phyloP scores from a whole-genome alignment of 2,329 filamentous ascomycete genomes.

The Fusarium dimerum region DNA sequence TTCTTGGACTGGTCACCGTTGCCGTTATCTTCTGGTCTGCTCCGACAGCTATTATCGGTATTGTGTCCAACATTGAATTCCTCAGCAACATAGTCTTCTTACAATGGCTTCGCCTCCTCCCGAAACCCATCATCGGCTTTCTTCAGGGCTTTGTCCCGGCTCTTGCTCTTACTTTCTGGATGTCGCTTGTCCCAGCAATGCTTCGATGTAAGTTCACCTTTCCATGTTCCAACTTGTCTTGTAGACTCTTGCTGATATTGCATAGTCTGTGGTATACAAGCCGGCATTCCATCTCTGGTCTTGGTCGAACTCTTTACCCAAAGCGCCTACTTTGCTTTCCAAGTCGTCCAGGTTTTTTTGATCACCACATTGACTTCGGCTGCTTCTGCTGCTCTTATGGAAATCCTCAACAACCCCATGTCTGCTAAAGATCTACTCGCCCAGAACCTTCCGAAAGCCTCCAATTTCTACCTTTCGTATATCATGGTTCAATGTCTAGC shows the following conservation, averaged over 20 bases:
- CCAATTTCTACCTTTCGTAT: slow-evolving; percentile 93
- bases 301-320: slow-evolving; percentile 87
- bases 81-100: slow-evolving; percentile 69
- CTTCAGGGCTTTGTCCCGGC: slow-evolving; percentile 83
- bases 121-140: slow-evolving; percentile 72
- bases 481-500: slow-evolving; percentile 90
- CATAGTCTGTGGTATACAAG: slow-evolving; percentile 70
- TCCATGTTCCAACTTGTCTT: neutral
- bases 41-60: slow-evolving; percentile 76
- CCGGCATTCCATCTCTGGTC: slow-evolving; percentile 78
- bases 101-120: slow-evolving; percentile 71
- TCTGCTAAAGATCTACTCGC: slow-evolving; percentile 67
- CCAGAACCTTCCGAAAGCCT: slow-evolving; percentile 73
- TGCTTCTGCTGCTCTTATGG: slow-evolving; percentile 67
- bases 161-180: slow-evolving; percentile 76
- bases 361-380: slow-evolving; percentile 82
- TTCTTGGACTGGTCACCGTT: slow-evolving; percentile 71
- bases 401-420: slow-evolving; percentile 64
- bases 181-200: slow-evolving; percentile 82
- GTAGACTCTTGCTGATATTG: slow-evolving; percentile 7
- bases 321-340: slow-evolving; percentile 88
- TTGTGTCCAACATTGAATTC: slow-evolving; percentile 80
- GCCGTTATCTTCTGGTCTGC: slow-evolving; percentile 86
- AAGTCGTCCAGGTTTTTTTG: slow-evolving; percentile 89
- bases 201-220: slow-evolving; percentile 55